phyloP scores from a whole-genome alignment of 129 eudicot genomes.

The Gnaphalium uliginosum region DNA sequence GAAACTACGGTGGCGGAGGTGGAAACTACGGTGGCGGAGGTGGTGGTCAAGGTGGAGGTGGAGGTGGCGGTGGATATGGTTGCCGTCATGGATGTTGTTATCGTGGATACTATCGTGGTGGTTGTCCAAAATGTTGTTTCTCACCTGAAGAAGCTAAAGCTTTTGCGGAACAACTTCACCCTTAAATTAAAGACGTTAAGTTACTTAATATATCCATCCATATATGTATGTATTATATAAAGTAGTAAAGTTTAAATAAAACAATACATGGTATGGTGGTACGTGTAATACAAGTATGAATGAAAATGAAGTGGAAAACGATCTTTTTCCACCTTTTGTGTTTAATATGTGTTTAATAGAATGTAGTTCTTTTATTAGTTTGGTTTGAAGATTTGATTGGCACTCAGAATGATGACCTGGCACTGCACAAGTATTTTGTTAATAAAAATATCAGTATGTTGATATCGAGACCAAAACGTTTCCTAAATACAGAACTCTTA shows the following conservation, averaged over 20 bases:
- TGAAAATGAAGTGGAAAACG: conserved; percentile 17
- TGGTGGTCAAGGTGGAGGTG: neutral
- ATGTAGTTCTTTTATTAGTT: neutral
- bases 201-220: no score
- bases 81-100: conserved; percentile 23
- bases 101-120: neutral
- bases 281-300: conserved; percentile 8
- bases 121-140: conserved; percentile 10
- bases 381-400: no score
- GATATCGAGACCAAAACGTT: no score
- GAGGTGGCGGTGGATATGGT: conserved; percentile 14
- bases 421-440: no score
- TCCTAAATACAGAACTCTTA: no score
- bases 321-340: conserved; percentile 26
- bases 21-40: neutral
- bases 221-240: conserved; percentile 14
- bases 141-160: conserved; percentile 25
- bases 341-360: no score
- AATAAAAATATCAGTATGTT: no score
- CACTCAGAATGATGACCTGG: no score
- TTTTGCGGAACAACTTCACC: conserved; percentile 19
- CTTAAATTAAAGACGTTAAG: neutral
- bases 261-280: conserved; percentile 25
- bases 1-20: neutral
- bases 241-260: conserved; percentile 3